phyloP scores from a whole-genome alignment of 106 monocot genomes.

The Alisma plantagoaquatica region DNA sequence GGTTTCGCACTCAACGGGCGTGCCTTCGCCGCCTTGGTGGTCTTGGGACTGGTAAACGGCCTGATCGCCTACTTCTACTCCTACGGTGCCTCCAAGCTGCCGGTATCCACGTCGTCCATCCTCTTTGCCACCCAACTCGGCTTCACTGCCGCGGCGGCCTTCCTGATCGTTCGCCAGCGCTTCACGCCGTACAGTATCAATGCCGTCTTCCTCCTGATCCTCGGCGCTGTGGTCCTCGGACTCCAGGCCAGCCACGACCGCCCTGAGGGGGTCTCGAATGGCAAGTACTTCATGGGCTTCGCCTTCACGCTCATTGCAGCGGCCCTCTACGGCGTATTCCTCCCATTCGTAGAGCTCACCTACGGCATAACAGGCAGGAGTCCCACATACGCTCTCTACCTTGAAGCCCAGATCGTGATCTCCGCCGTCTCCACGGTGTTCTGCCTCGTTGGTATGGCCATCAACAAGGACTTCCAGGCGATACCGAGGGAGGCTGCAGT shows the following conservation, averaged over 20 bases:
- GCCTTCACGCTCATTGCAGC: neutral
- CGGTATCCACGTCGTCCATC: neutral
- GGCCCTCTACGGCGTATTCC: neutral
- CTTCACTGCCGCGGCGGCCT: neutral
- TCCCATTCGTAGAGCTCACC: slow-evolving; percentile 14
- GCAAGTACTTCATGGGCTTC: neutral
- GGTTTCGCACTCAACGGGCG: too few species aligned
- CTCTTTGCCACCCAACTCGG: neutral
- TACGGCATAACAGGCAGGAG: slow-evolving; percentile 4
- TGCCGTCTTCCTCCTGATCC: neutral
- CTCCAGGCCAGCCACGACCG: neutral
- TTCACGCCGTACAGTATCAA: neutral
- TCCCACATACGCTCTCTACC: slow-evolving; percentile 12
- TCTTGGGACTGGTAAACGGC: too few species aligned
- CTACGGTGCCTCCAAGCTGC: neutral
- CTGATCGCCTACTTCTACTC: neutral
- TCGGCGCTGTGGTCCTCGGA: neutral
- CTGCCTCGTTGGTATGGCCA: slow-evolving; percentile 27
- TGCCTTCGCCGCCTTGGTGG: too few species aligned
- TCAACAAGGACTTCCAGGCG: slow-evolving; percentile 28
- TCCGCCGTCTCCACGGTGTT: slow-evolving; percentile 13
- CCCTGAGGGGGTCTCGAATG: neutral
- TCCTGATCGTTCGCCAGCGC: neutral
- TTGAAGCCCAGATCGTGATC: slow-evolving; percentile 31
- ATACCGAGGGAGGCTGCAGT: slow-evolving; percentile 28